These are phyloP conservation scores for Arachnopeziza araneosa DNA, from an alignment of 2,329 filamentous ascomycete species.

Conservation along the genomic window DNA sequence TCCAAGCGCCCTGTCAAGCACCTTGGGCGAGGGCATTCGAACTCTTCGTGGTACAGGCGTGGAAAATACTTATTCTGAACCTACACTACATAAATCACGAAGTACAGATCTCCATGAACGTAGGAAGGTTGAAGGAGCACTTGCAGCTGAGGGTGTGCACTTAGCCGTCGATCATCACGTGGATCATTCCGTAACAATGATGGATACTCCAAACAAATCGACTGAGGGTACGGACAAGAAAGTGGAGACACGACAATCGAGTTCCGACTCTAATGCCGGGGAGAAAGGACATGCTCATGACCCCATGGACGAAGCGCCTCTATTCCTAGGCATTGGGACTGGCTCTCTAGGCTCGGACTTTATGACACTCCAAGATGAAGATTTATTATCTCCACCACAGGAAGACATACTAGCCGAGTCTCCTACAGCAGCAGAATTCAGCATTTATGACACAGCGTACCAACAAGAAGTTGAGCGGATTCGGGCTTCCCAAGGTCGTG, in stretches of 20 bases:
- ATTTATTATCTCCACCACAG: slow-evolving; percentile 28
- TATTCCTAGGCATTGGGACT: slow-evolving; percentile 73
- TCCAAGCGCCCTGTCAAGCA: slow-evolving; percentile 47
- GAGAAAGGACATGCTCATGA: slow-evolving; percentile 60
- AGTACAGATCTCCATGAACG: slow-evolving; percentile 48
- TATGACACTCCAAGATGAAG: slow-evolving; percentile 28
- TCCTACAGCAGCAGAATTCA: slow-evolving; percentile 75
- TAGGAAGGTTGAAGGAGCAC: slow-evolving; percentile 40
- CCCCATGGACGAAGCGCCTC: slow-evolving; percentile 52
- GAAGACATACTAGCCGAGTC: slow-evolving; percentile 69
- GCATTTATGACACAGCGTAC: slow-evolving; percentile 87
- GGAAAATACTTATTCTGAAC: slow-evolving; percentile 16
- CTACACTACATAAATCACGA: slow-evolving; percentile 35
- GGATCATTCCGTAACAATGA: neutral
- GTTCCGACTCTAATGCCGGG: slow-evolving; percentile 17
- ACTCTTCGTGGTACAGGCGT: slow-evolving; percentile 50
- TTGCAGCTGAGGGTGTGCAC: slow-evolving; percentile 50
- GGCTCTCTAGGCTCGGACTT: slow-evolving; percentile 31
- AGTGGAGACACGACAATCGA: neutral
- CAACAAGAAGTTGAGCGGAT: slow-evolving; percentile 76
- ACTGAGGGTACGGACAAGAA: neutral
- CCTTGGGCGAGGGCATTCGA: slow-evolving; percentile 52
- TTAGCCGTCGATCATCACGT: slow-evolving; percentile 9
- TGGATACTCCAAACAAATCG: neutral
- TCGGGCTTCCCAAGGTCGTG: slow-evolving; percentile 39